These are phyloP conservation scores for Metschnikowia aberdeeniae DNA, from an alignment of 805 yeast species.

Conservation along the genomic window DNA sequence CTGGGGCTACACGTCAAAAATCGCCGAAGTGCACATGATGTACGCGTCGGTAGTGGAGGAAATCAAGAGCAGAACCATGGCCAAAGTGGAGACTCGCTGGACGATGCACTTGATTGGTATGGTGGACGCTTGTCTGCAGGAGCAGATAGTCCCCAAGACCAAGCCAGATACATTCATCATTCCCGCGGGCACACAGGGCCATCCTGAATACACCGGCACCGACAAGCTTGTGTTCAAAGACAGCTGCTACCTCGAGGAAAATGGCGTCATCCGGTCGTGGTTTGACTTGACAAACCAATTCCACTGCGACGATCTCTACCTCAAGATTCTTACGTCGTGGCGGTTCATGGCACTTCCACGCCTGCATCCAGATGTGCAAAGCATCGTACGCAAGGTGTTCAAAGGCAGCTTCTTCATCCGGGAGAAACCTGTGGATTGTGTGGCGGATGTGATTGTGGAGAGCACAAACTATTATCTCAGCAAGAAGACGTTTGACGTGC, in stretches of 20 bases:
- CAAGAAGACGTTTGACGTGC: conserved; percentile 22
- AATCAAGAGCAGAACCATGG: conserved; percentile 16
- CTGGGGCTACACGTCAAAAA: conserved; percentile 29
- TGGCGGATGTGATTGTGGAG: conserved; percentile 21
- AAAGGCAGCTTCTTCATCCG: conserved; percentile 23
- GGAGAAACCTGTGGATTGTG: conserved; percentile 11
- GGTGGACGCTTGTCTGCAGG: conserved; percentile 16
- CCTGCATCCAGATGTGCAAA: conserved; percentile 26
- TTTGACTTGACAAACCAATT: conserved; percentile 16
- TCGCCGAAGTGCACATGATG: conserved; percentile 26
- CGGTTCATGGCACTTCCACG: conserved; percentile 15
- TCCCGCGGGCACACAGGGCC: conserved; percentile 25
- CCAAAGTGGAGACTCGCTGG: conserved; percentile 19
- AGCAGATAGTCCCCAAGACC: conserved; percentile 25
- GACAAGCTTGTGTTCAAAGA: conserved; percentile 8
- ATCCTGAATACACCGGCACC: conserved; percentile 23
- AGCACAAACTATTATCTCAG: conserved; percentile 25
- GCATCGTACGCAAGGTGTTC: conserved; percentile 20
- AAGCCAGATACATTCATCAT: conserved; percentile 20
- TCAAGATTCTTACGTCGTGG: conserved; percentile 12
- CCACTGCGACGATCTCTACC: conserved; percentile 10
- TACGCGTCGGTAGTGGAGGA: conserved; percentile 23
- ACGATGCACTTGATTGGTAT: conserved; percentile 13
- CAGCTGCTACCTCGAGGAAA: conserved; percentile 9
- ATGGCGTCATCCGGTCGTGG: conserved; percentile 12